Base-by-base conservation (phyloP, 2,329 filamentous ascomycete species). In the Elsinoe perseae region DNA sequence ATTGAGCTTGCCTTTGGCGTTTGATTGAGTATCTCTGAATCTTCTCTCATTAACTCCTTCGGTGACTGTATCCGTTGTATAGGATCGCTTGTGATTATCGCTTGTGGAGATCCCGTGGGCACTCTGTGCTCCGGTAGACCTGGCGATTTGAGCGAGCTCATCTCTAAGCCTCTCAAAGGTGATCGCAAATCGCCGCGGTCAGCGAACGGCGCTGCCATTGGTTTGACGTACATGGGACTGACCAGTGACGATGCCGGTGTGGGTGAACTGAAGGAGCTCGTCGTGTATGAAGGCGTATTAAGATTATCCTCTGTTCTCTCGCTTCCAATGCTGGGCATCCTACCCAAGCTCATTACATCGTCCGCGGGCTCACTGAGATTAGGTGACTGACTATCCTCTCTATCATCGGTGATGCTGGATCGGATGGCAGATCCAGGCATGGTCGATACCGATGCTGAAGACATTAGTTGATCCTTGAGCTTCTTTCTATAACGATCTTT, bases 401-500 rank as follows among this genome's bases (percentile, higher is more conserved):
- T 43, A 62, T 59, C 48, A 55, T 61, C 23, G 59, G 59, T 12
- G 54, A 57, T 46, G 28, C 25, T 63, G 59, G 58, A 57, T 4
- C 43, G 58, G 8, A 59, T 56, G 18, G 62, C 54, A 10, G 53
- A 56, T 36, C 53, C 53, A 16, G 63, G 61, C 57, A 67, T 50
- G n/a, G 61, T 38, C 14, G 66, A 64, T 36, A 64, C 64, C 7
- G 67, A 67, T 16, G 64, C 59, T 21, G 75, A 69, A 57, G 78
- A 73, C 27, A 72, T 73, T 61, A 82, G 72, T 58, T 81, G 70
- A 56, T 97, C 91, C 70, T 95, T 95, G 42, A 95, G 69, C 71
- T 93, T 95, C 70, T 86, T 91, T 64, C 88, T 84, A 68, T 97
- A 97, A 64, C 86, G 86, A 62, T 97, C 92, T 72, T 96, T 96